phyloP scores from a whole-genome alignment of 345 rosid species.

The Rhodamnia rubescens region DNA sequence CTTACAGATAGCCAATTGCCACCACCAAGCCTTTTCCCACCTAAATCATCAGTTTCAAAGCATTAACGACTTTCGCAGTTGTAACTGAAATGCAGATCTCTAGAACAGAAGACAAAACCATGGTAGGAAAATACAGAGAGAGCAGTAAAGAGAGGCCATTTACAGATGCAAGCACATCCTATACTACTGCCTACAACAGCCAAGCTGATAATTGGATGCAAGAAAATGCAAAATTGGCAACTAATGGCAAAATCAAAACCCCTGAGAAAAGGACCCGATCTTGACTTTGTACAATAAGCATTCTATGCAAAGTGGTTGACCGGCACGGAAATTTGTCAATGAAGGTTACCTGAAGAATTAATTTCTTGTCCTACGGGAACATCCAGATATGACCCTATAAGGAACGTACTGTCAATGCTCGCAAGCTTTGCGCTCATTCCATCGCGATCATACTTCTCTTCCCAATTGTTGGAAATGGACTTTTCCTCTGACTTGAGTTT shows the following conservation, averaged over 20 bases:
- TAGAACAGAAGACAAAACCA: not conserved
- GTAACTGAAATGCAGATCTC: not conserved
- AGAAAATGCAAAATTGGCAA: not conserved
- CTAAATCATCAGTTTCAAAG: constrained; percentile 25
- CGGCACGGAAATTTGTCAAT: not conserved
- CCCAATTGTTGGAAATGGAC: constrained; percentile 58
- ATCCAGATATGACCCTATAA: constrained; percentile 82
- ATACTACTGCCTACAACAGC: not conserved
- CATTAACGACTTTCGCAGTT: not conserved
- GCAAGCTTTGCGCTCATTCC: constrained; percentile 40
- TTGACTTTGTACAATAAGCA: not conserved
- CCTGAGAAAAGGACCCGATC: not conserved
- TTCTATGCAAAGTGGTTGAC: not conserved
- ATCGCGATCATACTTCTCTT: constrained; percentile 78
- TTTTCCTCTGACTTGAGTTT: constrained; percentile 92
- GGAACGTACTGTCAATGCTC: constrained; percentile 52
- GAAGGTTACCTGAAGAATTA: constrained; percentile 68
- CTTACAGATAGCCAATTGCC: constrained; percentile 97
- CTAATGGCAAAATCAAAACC: not conserved
- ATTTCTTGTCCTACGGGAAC: constrained; percentile 95
- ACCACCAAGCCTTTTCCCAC: constrained; percentile 74
- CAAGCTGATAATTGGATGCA: not conserved
- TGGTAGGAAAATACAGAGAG: not conserved
- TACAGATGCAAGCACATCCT: not conserved
- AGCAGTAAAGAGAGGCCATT: not conserved